A percentile compares a stretch with the other conserved stretches of the same genome.
Evolutionary conservation across 441 rosid species (phyloP).

Genomic region (Eutrema salsugineum): DNA sequence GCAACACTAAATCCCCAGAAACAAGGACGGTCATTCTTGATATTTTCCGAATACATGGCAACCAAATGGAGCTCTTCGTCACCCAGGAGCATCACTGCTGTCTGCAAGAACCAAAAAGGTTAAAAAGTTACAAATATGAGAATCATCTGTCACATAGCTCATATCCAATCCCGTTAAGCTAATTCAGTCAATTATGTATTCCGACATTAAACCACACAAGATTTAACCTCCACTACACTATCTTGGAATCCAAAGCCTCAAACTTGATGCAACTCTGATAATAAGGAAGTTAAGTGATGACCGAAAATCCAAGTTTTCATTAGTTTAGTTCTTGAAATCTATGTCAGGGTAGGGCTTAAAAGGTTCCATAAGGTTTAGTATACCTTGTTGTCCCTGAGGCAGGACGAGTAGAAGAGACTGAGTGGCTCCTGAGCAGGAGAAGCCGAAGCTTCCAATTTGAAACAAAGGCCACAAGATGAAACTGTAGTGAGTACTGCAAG

Average conservation of each 20-base stretch:
- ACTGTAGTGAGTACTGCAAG: conserved; percentile 83
- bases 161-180: conserved; percentile 2
- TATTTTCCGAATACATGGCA: conserved; percentile 71
- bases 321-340: neutral
- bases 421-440: conserved; percentile 49
- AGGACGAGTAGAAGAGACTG: conserved; percentile 65
- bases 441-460: conserved; percentile 87
- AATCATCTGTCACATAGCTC: neutral
- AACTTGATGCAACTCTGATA: conserved; percentile 5
- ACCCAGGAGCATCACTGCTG: conserved; percentile 80
- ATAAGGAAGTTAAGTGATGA: neutral
- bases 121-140: conserved; percentile 5
- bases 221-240: too few relatives aligned
- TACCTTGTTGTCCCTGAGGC: conserved; percentile 96
- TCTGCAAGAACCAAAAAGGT: conserved; percentile 44
- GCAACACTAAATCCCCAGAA: conserved; percentile 89
- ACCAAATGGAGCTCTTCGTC: conserved; percentile 91
- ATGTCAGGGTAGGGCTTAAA: neutral
- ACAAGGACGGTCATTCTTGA: conserved; percentile 53
- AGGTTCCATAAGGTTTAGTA: conserved; percentile 21
- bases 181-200: neutral
- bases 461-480: conserved; percentile 68
- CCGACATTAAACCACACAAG: too few relatives aligned
- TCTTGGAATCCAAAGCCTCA: neutral
- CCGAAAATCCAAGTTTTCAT: neutral